Conservation (phyloP, 768 basidiomycete genomes). For the Hericium coralloides region DNA sequence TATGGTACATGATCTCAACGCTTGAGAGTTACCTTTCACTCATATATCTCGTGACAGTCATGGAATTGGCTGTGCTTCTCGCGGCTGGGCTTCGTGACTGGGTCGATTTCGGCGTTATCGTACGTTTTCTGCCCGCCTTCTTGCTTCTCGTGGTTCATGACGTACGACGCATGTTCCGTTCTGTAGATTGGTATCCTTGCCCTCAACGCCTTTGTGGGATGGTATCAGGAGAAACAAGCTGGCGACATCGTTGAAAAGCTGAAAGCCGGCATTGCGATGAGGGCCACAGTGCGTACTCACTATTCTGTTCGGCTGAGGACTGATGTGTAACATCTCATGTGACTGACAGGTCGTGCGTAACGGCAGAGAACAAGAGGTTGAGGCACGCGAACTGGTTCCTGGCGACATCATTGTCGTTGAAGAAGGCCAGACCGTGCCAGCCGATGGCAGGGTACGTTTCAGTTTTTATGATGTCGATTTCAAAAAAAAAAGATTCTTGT, state of each 20-base stretch:
- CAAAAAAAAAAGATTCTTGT: neutral
- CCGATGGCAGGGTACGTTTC: slow-evolving; percentile 28
- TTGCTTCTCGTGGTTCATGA: neutral
- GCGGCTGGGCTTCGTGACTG: slow-evolving; percentile 37
- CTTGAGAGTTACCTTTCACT: neutral
- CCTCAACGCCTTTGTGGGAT: slow-evolving; percentile 35
- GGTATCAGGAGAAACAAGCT: slow-evolving; percentile 43
- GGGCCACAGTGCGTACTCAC: slow-evolving; percentile 20
- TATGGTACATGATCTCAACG: slow-evolving; percentile 14
- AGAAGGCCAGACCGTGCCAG: slow-evolving; percentile 37
- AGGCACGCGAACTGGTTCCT: slow-evolving; percentile 34
- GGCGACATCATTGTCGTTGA: slow-evolving; percentile 37
- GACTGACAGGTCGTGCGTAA: slow-evolving; percentile 24
- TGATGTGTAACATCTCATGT: neutral
- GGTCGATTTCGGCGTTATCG: slow-evolving; percentile 42
- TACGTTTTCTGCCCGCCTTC: slow-evolving; percentile 13
- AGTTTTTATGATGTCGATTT: neutral
- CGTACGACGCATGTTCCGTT: neutral
- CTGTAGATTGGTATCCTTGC: slow-evolving; percentile 28
- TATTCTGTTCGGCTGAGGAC: neutral
- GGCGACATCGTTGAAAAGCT: slow-evolving; percentile 41
- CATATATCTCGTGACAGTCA: slow-evolving; percentile 17
- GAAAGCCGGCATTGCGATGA: slow-evolving; percentile 38
- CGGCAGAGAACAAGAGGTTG: slow-evolving; percentile 33
- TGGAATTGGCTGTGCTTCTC: slow-evolving; percentile 39